These are phyloP conservation scores for Kwoniella dejecticola DNA, from an alignment of 768 basidiomycete species.

Conservation along the genomic window DNA sequence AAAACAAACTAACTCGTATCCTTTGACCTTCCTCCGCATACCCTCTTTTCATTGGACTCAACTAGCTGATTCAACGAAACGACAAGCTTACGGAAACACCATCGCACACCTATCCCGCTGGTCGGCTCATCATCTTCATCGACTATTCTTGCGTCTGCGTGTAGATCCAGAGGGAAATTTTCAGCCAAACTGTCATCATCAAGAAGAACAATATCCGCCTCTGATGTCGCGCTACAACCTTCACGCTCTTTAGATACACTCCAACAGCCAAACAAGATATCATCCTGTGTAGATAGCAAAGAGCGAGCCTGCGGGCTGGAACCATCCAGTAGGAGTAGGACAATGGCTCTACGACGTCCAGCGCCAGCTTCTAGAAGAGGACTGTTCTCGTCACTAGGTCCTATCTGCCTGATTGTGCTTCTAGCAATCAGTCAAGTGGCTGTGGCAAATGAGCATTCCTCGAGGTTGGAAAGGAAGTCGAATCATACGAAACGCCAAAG, in stretches of 20 bases:
- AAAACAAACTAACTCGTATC: neutral
- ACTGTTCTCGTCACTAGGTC: neutral
- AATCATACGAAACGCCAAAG: constrained; percentile 11
- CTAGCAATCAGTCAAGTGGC: neutral
- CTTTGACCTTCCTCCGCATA: neutral
- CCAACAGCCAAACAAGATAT: neutral
- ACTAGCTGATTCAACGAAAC: neutral
- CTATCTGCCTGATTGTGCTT: neutral
- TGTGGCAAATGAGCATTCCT: constrained; percentile 1
- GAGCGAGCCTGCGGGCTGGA: constrained; percentile 9
- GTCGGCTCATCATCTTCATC: neutral
- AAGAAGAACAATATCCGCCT: neutral
- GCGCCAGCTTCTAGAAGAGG: neutral
- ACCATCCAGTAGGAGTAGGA: neutral
- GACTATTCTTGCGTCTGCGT: neutral
- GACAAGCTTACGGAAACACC: neutral
- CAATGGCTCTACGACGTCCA: neutral
- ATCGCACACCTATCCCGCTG: neutral
- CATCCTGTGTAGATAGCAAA: neutral
- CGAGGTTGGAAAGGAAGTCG: constrained; percentile 1
- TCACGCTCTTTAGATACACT: constrained; percentile 1
- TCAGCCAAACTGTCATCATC: neutral
- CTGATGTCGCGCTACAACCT: neutral
- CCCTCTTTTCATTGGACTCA: neutral
- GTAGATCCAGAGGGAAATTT: neutral